These are phyloP conservation scores for Nicotiana paniculata DNA, from an alignment of 257 asterid genomes.

Conservation along the genomic window DNA sequence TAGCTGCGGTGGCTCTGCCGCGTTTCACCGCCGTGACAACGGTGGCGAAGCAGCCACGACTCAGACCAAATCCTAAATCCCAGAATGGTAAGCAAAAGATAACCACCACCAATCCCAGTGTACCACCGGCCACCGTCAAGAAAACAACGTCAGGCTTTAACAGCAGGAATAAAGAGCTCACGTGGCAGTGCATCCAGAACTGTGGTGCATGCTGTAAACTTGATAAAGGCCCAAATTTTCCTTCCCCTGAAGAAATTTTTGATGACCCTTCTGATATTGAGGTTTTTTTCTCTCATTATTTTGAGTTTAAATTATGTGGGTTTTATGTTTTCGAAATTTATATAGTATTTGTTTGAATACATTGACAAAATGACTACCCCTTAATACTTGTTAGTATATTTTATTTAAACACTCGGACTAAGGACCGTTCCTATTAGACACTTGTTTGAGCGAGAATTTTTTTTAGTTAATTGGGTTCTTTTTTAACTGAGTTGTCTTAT, in stretches of 20 bases:
- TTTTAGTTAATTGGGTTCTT: too few relatives aligned
- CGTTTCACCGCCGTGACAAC: conserved; percentile 29
- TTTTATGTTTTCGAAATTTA: too few relatives aligned
- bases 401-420: too few relatives aligned
- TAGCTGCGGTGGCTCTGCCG: conserved; percentile 36
- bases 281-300: conserved; percentile 34
- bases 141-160: conserved; percentile 44
- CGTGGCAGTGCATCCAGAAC: conserved; percentile 71
- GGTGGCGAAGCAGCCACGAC: conserved; percentile 27
- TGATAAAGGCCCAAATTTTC: conserved; percentile 75
- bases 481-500: too few relatives aligned
- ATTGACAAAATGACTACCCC: too few relatives aligned
- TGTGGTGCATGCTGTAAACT: conserved; percentile 98
- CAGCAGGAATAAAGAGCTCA: conserved; percentile 53
- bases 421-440: too few relatives aligned
- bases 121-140: not conserved
- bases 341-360: too few relatives aligned
- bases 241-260: conserved; percentile 71
- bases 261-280: conserved; percentile 70
- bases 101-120: conserved; percentile 10
- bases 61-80: conserved; percentile 21
- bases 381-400: too few relatives aligned
- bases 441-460: too few relatives aligned
- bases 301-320: not conserved
- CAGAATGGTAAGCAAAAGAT: conserved; percentile 13